A percentile compares a stretch with the other conserved stretches of the same genome.
Conservation (phyloP, 805 yeast genomes). For the Candida peoriensis region DNA sequence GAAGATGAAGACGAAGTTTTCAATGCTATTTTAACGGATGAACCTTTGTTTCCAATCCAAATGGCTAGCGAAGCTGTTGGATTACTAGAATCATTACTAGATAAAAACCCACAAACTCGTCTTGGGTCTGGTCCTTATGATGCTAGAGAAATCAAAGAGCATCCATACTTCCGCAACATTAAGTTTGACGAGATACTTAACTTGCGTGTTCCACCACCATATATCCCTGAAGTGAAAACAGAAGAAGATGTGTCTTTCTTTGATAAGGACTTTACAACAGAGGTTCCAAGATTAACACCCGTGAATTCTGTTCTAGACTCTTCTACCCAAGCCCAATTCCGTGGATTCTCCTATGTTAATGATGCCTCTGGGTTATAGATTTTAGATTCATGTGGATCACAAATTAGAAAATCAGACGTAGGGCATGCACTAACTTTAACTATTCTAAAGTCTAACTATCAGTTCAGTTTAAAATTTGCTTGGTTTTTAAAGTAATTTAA, state of each 20-base stretch:
- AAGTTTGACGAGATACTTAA: conserved; percentile 81
- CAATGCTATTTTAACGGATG: conserved; percentile 94
- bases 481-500: no score
- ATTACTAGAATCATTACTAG: conserved; percentile 81
- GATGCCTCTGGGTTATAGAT: conserved; percentile 41
- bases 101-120: conserved; percentile 82
- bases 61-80: conserved; percentile 97
- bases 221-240: conserved; percentile 76
- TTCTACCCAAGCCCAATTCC: conserved; percentile 90
- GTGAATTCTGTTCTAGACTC: conserved; percentile 83
- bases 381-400: no score
- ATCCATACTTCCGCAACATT: conserved; percentile 87
- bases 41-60: conserved; percentile 92
- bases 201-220: conserved; percentile 79
- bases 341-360: conserved; percentile 89
- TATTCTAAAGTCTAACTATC: no score
- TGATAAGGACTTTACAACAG: conserved; percentile 91
- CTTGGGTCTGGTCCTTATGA: conserved; percentile 82
- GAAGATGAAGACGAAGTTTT: conserved; percentile 96
- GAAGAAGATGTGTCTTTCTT: conserved; percentile 91
- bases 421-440: no score
- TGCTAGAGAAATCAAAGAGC: conserved; percentile 92
- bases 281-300: conserved; percentile 92
- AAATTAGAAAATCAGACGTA: no score
- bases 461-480: no score